These are phyloP conservation scores for Vanrija humicola DNA, from an alignment of 1,284 basidiomycete genomes.

Conservation along the genomic window DNA sequence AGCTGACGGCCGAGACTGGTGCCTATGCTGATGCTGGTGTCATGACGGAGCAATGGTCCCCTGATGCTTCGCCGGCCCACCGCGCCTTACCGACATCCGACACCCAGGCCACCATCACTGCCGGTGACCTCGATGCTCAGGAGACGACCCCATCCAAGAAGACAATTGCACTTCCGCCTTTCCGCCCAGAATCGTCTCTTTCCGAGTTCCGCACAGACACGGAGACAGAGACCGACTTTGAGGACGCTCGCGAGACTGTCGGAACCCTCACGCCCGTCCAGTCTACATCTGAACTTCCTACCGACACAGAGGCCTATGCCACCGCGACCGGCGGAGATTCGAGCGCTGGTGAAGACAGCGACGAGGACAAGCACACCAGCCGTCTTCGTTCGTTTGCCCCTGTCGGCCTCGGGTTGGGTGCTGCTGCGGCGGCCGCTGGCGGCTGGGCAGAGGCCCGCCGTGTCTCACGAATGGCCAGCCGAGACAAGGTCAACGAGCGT, in stretches of 20 bases:
- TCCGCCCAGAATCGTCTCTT: slow-evolving; percentile 16
- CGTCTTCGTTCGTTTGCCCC: neutral
- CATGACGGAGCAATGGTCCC: slow-evolving; percentile 38
- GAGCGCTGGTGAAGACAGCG: slow-evolving; percentile 57
- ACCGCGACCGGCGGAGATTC: slow-evolving; percentile 40
- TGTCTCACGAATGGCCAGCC: slow-evolving; percentile 9
- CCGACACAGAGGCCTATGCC: slow-evolving; percentile 40
- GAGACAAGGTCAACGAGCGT: slow-evolving; percentile 34
- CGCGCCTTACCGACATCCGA: slow-evolving; percentile 4
- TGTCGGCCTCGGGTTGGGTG: slow-evolving; percentile 19
- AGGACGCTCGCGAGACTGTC: slow-evolving; percentile 73
- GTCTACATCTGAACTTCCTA: slow-evolving; percentile 60
- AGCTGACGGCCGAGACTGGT: slow-evolving; percentile 28
- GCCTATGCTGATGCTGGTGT: slow-evolving; percentile 29
- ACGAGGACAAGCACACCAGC: slow-evolving; percentile 42
- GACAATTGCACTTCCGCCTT: slow-evolving; percentile 30
- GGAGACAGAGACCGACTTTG: slow-evolving; percentile 67
- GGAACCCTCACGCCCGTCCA: slow-evolving; percentile 60
- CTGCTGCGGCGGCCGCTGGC: slow-evolving; percentile 21
- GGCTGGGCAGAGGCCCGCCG: slow-evolving; percentile 30
- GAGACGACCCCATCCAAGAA: slow-evolving; percentile 38
- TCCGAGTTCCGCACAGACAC: slow-evolving; percentile 48
- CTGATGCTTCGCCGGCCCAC: slow-evolving; percentile 11
- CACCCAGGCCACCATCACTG: slow-evolving; percentile 2
- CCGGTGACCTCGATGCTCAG: slow-evolving; percentile 11